A percentile compares a stretch with the other conserved stretches of the same genome.
These are phyloP conservation scores for Fusarium sp. DNA, from an alignment of 2,329 filamentous ascomycete species.

Conservation along the genomic window DNA sequence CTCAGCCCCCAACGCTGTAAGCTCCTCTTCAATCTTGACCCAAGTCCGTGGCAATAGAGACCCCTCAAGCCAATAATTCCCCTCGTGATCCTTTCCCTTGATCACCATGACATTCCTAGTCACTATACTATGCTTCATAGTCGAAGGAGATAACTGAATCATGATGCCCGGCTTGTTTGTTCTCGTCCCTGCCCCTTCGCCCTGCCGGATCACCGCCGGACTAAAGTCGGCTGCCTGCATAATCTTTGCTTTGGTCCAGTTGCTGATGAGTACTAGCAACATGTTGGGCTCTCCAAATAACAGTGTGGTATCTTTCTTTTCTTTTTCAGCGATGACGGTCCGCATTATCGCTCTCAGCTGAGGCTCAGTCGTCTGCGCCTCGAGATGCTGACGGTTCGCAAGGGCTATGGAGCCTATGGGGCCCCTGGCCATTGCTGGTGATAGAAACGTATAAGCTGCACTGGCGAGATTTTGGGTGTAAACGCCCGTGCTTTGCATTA, in stretches of 20 bases:
- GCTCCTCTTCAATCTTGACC: conserved; percentile 42
- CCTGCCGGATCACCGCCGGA: conserved; percentile 38
- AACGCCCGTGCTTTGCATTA: conserved; percentile 27
- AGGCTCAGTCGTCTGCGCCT: conserved; percentile 48
- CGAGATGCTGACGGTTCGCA: conserved; percentile 48
- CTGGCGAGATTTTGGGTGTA: conserved; percentile 46
- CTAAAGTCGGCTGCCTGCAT: conserved; percentile 52
- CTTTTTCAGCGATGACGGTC: conserved; percentile 30
- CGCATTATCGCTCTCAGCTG: conserved; percentile 48
- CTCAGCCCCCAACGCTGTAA: not conserved
- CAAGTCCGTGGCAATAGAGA: conserved; percentile 41
- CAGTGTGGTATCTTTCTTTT: conserved; percentile 33
- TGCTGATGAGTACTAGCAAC: conserved; percentile 51
- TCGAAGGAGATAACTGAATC: conserved; percentile 25
- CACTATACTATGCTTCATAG: conserved; percentile 7
- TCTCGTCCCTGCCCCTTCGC: conserved; percentile 11
- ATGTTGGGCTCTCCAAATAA: conserved; percentile 48
- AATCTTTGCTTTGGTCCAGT: conserved; percentile 53
- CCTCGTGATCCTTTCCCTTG: conserved; percentile 45
- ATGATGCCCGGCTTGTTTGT: conserved; percentile 33
- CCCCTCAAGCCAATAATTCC: conserved; percentile 45
- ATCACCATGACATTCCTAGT: conserved; percentile 32
- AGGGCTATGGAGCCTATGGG: conserved; percentile 46
- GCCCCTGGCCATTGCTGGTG: conserved; percentile 33
- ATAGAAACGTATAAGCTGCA: conserved; percentile 35